phyloP scores from a whole-genome alignment of 208 protist species.

The Leishmania lainsoni region DNA sequence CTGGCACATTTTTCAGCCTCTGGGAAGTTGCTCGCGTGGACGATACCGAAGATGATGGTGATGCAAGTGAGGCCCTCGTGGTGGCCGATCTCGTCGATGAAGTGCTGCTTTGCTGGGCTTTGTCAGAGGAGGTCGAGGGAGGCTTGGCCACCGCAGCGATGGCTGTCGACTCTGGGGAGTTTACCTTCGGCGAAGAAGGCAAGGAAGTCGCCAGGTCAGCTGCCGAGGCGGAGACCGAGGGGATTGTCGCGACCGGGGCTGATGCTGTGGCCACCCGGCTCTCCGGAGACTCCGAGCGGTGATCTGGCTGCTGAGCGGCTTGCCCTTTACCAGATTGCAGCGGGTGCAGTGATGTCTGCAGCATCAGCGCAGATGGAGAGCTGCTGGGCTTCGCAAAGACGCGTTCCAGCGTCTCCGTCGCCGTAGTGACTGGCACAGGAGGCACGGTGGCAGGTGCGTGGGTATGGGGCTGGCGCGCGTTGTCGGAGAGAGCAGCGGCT shows the following conservation, averaged over 20 bases:
- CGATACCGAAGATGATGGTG: neutral
- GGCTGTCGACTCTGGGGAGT: neutral
- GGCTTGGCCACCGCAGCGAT: neutral
- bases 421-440: neutral
- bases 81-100: neutral
- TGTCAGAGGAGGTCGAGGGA: neutral
- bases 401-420: neutral
- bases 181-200: neutral
- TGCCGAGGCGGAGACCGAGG: neutral
- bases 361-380: neutral
- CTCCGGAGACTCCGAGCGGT: neutral
- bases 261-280: neutral
- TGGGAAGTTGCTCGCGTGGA: neutral
- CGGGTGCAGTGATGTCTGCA: neutral
- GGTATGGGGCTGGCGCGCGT: neutral
- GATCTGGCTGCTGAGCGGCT: neutral
- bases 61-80: neutral
- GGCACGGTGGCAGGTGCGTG: neutral
- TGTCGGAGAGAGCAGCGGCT: neutral
- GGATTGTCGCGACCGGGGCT: neutral
- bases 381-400: neutral
- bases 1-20: neutral
- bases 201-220: neutral
- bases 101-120: conserved; percentile 4
- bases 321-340: neutral